Conservation (phyloP, 352 stramenopile genomes). For the Lagenidium giganteum region DNA sequence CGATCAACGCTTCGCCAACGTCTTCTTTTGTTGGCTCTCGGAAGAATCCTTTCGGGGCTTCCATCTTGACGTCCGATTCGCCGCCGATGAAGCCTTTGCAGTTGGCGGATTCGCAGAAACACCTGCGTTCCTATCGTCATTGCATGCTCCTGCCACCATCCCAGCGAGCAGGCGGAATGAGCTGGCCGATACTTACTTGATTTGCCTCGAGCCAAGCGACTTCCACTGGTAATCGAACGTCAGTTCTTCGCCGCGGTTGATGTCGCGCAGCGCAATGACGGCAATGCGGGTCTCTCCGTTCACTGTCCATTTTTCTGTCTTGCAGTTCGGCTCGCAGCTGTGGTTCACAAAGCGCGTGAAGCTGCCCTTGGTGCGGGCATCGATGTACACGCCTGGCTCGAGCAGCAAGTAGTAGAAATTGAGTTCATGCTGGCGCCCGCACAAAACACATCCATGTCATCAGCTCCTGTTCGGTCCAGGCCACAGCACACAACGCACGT, state of each 20-base stretch:
- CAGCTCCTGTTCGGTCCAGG: not conserved
- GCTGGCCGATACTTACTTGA: too few relatives aligned
- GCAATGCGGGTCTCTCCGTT: constrained; percentile 91
- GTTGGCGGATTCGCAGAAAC: constrained; percentile 51
- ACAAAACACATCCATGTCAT: constrained; percentile 5
- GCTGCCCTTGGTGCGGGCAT: constrained; percentile 86
- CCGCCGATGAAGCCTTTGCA: constrained; percentile 80
- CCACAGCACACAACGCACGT: constrained; percentile 1
- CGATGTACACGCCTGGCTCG: constrained; percentile 84
- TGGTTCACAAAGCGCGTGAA: constrained; percentile 97
- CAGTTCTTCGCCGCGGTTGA: constrained; percentile 86
- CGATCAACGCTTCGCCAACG: constrained; percentile 33
- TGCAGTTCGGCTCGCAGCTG: constrained; percentile 94
- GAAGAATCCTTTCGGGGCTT: constrained; percentile 47
- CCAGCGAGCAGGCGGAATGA: not conserved
- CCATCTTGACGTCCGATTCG: constrained; percentile 25
- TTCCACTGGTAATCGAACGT: constrained; percentile 97
- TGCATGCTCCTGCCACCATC: not conserved
- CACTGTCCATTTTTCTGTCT: constrained; percentile 94
- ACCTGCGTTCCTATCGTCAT: constrained; percentile 14
- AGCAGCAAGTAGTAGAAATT: constrained; percentile 87
- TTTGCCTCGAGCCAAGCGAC: constrained; percentile 69
- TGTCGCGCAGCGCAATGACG: constrained; percentile 90
- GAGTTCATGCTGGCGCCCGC: constrained; percentile 43
- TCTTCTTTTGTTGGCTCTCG: constrained; percentile 59